These are phyloP conservation scores for Plasmodium ovale DNA, from an alignment of 169 alveolate genomes.

Conservation along the genomic window DNA sequence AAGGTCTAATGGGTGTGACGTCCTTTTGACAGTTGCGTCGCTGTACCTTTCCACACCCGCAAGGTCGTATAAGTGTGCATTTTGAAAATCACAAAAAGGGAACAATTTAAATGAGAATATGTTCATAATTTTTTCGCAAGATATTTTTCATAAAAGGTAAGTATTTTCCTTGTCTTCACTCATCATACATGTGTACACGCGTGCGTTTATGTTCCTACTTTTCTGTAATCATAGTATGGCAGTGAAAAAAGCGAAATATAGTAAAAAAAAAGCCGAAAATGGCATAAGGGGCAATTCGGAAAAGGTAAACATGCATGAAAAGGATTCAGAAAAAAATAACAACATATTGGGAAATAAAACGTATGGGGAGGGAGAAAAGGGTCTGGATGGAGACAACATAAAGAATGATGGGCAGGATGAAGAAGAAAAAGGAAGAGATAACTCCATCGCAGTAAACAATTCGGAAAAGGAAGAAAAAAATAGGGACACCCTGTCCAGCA, in stretches of 20 bases:
- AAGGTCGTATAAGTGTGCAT: background rate
- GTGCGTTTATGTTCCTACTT: background rate
- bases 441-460: too few species aligned
- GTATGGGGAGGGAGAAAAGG: background rate
- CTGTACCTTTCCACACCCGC: too few species aligned
- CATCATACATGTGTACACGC: background rate
- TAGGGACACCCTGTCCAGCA: background rate
- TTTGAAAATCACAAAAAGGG: background rate
- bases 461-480: background rate
- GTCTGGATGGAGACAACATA: background rate
- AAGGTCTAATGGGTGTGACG: too few species aligned
- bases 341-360: background rate
- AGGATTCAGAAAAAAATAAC: background rate
- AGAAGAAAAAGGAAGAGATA: background rate
- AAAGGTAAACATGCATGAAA: background rate
- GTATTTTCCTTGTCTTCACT: too few species aligned
- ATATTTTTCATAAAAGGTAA: too few species aligned
- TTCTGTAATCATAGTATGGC: too few species aligned
- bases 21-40: too few species aligned
- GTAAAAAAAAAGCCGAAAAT: conserved; percentile 10
- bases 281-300: background rate
- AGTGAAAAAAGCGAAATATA: conserved; percentile 6
- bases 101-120: too few species aligned
- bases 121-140: too few species aligned
- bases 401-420: background rate